Percentiles rank a stretch among this genome's conserved stretches.
Evolutionary conservation across 2,329 filamentous ascomycete species (phyloP).

Genomic region (Eurotiales sp.): DNA sequence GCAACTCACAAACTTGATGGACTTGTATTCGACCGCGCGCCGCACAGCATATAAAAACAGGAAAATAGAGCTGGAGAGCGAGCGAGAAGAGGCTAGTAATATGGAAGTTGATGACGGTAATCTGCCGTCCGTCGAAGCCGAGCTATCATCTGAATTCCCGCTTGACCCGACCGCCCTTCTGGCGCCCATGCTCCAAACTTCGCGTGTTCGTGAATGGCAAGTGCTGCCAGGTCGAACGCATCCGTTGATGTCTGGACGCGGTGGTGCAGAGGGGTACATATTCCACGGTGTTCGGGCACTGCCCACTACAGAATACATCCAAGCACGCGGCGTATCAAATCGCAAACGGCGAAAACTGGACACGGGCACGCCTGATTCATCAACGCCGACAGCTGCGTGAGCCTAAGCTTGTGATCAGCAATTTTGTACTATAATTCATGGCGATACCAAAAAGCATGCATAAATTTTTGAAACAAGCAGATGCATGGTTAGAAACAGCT

Average conservation of each 20-base stretch:
- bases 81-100: constrained; percentile 28
- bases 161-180: constrained; percentile 82
- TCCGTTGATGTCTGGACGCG: constrained; percentile 84
- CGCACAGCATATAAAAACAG: constrained; percentile 64
- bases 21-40: constrained; percentile 78
- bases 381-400: constrained; percentile 4
- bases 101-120: constrained; percentile 16
- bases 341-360: constrained; percentile 63
- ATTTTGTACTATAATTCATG: neutral
- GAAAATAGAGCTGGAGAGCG: constrained; percentile 28
- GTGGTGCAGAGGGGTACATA: constrained; percentile 85
- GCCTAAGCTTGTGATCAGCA: neutral
- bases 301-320: constrained; percentile 73
- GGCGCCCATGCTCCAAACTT: constrained; percentile 75
- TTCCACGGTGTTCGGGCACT: constrained; percentile 79
- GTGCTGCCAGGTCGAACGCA: constrained; percentile 89
- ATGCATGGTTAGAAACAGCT: neutral
- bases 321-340: constrained; percentile 71
- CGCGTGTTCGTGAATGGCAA: constrained; percentile 77
- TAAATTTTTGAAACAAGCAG: neutral
- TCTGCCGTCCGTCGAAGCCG: constrained; percentile 17
- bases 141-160: constrained; percentile 66
- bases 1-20: constrained; percentile 70
- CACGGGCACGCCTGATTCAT: neutral
- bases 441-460: neutral